Conservation (phyloP, 1,284 basidiomycete species). For the Ustanciosporium gigantosporum region DNA sequence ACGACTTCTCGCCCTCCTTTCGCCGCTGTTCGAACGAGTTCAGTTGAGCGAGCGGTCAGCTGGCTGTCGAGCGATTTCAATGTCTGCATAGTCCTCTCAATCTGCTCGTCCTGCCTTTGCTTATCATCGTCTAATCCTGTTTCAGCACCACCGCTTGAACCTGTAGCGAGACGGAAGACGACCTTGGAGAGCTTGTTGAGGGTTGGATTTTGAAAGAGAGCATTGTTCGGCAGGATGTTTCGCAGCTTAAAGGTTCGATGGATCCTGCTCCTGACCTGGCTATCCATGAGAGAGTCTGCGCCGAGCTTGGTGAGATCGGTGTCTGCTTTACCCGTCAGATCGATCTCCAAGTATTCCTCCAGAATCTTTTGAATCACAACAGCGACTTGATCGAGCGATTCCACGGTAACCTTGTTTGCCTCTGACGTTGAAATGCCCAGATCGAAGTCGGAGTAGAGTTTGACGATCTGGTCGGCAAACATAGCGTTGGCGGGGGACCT, state of each 20-base stretch:
- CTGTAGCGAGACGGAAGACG: conserved; percentile 12
- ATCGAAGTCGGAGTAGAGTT: conserved; percentile 30
- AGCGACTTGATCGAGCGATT: conserved; percentile 6
- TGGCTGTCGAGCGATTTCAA: conserved; percentile 6
- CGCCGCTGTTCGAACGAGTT: not conserved
- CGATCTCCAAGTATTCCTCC: conserved; percentile 46
- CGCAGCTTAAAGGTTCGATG: conserved; percentile 16
- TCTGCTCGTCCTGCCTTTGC: conserved; percentile 37
- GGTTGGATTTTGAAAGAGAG: conserved; percentile 65
- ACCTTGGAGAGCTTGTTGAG: conserved; percentile 58
- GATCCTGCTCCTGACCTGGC: conserved; percentile 63
- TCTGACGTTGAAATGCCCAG: conserved; percentile 19
- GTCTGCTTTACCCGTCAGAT: conserved; percentile 49
- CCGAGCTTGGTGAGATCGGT: conserved; percentile 63
- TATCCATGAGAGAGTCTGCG: conserved; percentile 68
- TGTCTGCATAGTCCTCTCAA: conserved; percentile 38
- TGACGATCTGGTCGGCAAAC: conserved; percentile 13
- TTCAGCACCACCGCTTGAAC: no score
- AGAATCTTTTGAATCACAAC: conserved; percentile 11
- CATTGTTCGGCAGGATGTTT: conserved; percentile 47
- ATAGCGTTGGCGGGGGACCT: conserved; percentile 11
- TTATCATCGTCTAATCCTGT: not conserved
- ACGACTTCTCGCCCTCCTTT: conserved; percentile 5
- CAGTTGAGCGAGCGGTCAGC: conserved; percentile 9
- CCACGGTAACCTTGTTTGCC: conserved; percentile 4